These are phyloP conservation scores for Daldinia grandis DNA, from an alignment of 495 filamentous ascomycete species.

Conservation along the genomic window DNA sequence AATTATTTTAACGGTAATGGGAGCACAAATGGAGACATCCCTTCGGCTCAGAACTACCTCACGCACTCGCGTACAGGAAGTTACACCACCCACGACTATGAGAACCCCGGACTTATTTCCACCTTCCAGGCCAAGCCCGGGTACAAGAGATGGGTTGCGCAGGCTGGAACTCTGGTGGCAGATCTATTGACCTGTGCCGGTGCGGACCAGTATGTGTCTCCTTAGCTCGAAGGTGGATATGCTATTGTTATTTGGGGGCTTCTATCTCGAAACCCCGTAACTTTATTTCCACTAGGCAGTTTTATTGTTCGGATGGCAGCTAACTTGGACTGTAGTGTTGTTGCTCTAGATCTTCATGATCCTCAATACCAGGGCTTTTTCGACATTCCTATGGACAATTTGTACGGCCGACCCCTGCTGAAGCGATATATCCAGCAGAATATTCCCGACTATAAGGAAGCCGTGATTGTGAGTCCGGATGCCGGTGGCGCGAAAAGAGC, in stretches of 20 bases:
- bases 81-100: constrained; percentile 66
- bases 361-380: constrained; percentile 99
- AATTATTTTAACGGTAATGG: constrained; percentile 45
- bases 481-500: constrained; percentile 96
- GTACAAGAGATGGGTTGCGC: constrained; percentile 98
- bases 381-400: constrained; percentile 96
- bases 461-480: constrained; percentile 95
- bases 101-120: constrained; percentile 61
- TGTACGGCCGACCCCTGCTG: constrained; percentile 87
- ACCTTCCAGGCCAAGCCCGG: constrained; percentile 85
- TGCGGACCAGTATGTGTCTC: constrained; percentile 76
- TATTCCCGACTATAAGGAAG: constrained; percentile 85
- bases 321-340: constrained; percentile 59
- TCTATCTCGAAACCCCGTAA: neutral
- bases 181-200: constrained; percentile 95
- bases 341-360: constrained; percentile 97
- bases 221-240: constrained; percentile 14
- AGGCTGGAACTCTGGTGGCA: constrained; percentile 93
- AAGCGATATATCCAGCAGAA: constrained; percentile 89
- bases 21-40: constrained; percentile 50
- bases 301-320: constrained; percentile 15
- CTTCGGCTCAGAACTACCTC: constrained; percentile 30
- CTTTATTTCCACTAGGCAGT: constrained; percentile 5
- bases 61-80: constrained; percentile 38
- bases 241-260: neutral